phyloP scores from a whole-genome alignment of 306 rosid species.

The Gillenia trifoliata region DNA sequence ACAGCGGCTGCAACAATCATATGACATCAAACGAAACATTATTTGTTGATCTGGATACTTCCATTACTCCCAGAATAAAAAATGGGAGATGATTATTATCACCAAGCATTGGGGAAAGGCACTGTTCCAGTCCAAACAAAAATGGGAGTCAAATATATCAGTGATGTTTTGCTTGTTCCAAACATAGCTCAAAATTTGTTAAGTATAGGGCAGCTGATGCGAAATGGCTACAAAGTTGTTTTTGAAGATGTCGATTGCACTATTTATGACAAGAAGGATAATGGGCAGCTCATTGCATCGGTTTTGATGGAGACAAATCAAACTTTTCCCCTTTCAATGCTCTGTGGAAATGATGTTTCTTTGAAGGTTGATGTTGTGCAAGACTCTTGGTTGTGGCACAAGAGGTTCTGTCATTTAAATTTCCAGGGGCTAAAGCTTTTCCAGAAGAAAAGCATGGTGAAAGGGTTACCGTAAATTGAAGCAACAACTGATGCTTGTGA shows the following conservation, averaged over 20 bases:
- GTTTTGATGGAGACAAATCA: not conserved
- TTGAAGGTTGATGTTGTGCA: not conserved
- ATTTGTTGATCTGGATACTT: not conserved
- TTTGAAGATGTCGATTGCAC: not conserved
- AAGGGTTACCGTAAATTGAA: not conserved
- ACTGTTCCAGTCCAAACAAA: not conserved
- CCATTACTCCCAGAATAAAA: not conserved
- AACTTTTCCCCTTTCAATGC: not conserved
- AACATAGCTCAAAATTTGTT: not conserved
- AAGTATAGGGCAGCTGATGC: not conserved
- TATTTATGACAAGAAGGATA: not conserved
- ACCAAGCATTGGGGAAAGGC: not conserved
- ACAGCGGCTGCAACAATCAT: too few species aligned
- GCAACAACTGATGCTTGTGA: not conserved
- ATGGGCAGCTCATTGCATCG: not conserved
- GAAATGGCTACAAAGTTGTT: not conserved
- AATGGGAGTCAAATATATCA: not conserved
- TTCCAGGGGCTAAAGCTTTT: constrained; percentile 29
- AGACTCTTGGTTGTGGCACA: not conserved
- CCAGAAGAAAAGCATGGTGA: not conserved
- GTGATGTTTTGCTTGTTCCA: not conserved
- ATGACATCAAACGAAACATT: not conserved
- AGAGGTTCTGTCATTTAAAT: not conserved
- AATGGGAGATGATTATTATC: not conserved
- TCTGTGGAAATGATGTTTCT: not conserved